Conservation (phyloP, 2,329 filamentous ascomycete genomes). For the Tolypocladium sp. region DNA sequence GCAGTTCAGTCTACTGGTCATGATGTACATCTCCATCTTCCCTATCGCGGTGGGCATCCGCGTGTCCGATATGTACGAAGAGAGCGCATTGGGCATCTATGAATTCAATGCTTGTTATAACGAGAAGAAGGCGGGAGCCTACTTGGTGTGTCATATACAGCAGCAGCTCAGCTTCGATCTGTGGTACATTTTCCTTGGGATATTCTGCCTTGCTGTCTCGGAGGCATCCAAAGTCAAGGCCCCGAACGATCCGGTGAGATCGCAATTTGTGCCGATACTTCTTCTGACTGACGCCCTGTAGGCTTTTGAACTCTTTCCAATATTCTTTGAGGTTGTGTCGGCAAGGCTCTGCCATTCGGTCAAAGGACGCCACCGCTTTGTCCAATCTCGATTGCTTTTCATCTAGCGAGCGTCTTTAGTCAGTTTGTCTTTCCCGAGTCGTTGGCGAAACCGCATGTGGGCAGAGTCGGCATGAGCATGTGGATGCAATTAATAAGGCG, state of each 20-base stretch:
- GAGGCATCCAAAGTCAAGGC: slow-evolving; percentile 18
- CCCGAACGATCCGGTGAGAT: slow-evolving; percentile 12
- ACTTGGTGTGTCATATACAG: too few relatives aligned
- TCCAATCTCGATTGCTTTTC: slow-evolving; percentile 6
- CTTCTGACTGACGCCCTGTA: slow-evolving; percentile 4
- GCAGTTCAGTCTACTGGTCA: too few relatives aligned
- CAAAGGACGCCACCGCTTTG: too few relatives aligned
- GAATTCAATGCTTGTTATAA: too few relatives aligned
- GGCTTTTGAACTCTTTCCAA: slow-evolving; percentile 19
- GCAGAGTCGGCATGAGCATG: slow-evolving; percentile 23
- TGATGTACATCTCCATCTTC: too few relatives aligned
- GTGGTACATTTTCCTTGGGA: neutral
- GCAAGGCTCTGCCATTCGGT: too few relatives aligned
- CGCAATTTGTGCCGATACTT: fast-evolving
- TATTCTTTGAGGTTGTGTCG: slow-evolving; percentile 23
- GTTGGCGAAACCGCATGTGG: neutral
- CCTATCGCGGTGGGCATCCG: too few relatives aligned
- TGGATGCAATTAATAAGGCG: neutral
- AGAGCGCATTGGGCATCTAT: too few relatives aligned
- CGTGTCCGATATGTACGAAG: too few relatives aligned
- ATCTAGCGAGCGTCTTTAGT: slow-evolving; percentile 15
- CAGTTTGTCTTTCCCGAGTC: slow-evolving; percentile 7
- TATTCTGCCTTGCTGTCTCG: slow-evolving; percentile 4
- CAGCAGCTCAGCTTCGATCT: too few relatives aligned
- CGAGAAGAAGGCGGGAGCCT: too few relatives aligned